Conservation (phyloP, 345 rosid genomes). For the Alliaria petiolata region DNA sequence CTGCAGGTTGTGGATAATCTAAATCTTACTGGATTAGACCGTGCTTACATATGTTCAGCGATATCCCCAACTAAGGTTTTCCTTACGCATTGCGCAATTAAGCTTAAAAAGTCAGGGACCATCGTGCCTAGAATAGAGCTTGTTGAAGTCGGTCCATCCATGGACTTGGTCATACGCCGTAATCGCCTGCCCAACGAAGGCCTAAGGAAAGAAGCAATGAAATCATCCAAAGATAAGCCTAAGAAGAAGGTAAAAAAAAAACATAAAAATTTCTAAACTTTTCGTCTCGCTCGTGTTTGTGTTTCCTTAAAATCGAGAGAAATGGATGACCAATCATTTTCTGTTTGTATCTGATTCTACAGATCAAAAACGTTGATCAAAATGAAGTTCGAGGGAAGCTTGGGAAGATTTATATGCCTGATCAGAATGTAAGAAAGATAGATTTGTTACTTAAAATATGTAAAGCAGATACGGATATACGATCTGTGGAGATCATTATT, state of each 20-base stretch:
- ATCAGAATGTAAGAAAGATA: slow-evolving; percentile 64
- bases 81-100: slow-evolving; percentile 78
- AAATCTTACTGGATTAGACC: slow-evolving; percentile 84
- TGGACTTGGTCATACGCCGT: slow-evolving; percentile 88
- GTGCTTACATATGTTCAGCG: slow-evolving; percentile 81
- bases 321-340: neutral
- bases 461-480: neutral
- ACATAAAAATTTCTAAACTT: neutral
- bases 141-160: slow-evolving; percentile 91
- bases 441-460: neutral
- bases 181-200: slow-evolving; percentile 83
- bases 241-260: slow-evolving; percentile 72
- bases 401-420: slow-evolving; percentile 85
- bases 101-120: slow-evolving; percentile 83
- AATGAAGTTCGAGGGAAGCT: slow-evolving; percentile 59
- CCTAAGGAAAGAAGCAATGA: slow-evolving; percentile 85
- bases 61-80: slow-evolving; percentile 58
- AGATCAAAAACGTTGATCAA: slow-evolving; percentile 71
- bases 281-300: neutral
- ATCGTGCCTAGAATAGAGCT: slow-evolving; percentile 89
- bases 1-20: slow-evolving; percentile 80
- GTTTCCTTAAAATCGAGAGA: neutral
- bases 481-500: neutral
- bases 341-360: slow-evolving; percentile 9
- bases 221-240: slow-evolving; percentile 54